Evolutionary conservation across 257 asterid genomes (phyloP).

Genomic region (Echites panduratus): DNA sequence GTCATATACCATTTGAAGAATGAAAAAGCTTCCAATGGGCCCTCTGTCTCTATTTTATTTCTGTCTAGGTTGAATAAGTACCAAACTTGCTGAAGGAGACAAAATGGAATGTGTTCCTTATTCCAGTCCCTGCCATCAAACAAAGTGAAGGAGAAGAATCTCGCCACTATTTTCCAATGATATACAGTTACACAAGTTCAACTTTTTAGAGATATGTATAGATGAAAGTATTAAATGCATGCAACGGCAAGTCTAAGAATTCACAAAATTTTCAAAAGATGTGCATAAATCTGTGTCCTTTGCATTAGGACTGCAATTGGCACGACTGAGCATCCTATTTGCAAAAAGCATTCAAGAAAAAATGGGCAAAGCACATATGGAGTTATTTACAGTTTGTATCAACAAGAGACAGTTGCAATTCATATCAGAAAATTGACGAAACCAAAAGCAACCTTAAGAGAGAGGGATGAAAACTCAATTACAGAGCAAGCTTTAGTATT

Average conservation of each 20-base stretch:
- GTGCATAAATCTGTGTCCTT: background rate
- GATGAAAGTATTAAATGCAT: conserved; percentile 1
- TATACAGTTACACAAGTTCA: conserved; percentile 9
- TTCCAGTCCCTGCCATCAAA: conserved; percentile 60
- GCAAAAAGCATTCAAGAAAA: background rate
- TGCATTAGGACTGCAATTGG: background rate
- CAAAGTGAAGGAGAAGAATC: conserved; percentile 52
- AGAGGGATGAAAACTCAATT: background rate
- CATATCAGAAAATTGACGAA: background rate
- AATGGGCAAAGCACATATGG: background rate
- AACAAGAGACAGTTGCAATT: background rate
- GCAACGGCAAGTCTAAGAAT: background rate
- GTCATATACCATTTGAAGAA: conserved; percentile 38
- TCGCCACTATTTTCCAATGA: conserved; percentile 21
- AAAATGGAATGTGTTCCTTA: conserved; percentile 54
- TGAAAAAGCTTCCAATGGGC: conserved; percentile 36
- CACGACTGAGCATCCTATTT: background rate
- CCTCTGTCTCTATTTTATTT: conserved; percentile 33
- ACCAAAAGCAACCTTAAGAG: background rate
- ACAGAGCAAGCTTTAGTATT: background rate
- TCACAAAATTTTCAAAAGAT: background rate
- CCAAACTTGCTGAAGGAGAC: conserved; percentile 63
- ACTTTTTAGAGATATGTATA: conserved; percentile 5
- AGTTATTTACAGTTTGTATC: background rate
- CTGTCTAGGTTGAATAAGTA: conserved; percentile 55